Conservation (phyloP, 2,329 filamentous ascomycete genomes). For the Penicillium sp. region DNA sequence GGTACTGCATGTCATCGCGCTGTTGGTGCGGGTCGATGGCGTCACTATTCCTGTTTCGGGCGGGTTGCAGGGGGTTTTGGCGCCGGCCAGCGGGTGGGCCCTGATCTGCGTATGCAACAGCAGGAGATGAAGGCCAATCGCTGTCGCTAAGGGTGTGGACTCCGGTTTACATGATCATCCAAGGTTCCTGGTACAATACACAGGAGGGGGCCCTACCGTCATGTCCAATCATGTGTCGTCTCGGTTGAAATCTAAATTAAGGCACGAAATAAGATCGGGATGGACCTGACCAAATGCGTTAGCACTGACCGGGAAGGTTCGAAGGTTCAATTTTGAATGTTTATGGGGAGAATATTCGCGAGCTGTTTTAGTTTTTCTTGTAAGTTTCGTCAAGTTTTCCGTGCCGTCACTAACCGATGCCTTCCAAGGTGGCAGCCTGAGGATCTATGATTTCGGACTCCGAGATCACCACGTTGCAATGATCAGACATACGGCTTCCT, state of each 20-base stretch:
- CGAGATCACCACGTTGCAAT: neutral
- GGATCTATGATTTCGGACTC: neutral
- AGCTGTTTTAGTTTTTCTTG: neutral
- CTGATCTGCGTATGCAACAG: constrained; percentile 22
- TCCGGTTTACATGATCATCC: neutral
- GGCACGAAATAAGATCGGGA: constrained; percentile 10
- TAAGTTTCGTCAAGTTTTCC: neutral
- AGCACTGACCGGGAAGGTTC: constrained; percentile 1
- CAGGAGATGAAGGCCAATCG: constrained; percentile 6
- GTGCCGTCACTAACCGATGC: too few relatives aligned
- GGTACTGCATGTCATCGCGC: constrained; percentile 23
- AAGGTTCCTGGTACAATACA: constrained; percentile 6
- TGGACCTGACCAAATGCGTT: constrained; percentile 10
- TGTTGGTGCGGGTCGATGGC: constrained; percentile 19
- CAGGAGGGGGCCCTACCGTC: neutral
- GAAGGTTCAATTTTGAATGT: neutral
- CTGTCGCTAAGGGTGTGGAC: neutral
- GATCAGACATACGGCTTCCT: neutral
- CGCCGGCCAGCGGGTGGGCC: constrained; percentile 20
- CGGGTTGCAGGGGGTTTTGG: constrained; percentile 23
- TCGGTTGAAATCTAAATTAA: constrained; percentile 10
- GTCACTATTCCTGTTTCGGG: constrained; percentile 27
- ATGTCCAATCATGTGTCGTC: neutral
- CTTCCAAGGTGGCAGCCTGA: neutral
- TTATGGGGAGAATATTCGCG: neutral